Evolutionary conservation across 768 basidiomycete species (phyloP), one percentile per base, ranked within the genome.

Genomic region (Pisolithus marmoratus): DNA sequence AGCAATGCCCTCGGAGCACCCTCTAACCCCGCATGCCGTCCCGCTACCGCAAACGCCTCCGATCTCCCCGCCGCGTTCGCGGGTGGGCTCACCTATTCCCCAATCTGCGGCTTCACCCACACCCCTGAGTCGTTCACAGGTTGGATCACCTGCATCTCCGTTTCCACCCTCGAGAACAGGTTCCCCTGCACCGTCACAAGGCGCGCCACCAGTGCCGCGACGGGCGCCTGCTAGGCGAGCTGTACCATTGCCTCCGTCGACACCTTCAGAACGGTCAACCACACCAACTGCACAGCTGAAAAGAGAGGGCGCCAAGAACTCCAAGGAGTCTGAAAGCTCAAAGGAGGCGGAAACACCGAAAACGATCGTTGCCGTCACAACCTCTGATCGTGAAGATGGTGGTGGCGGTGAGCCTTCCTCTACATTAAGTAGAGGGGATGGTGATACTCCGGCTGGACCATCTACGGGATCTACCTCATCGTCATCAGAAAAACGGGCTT

Each of bases 231-330:
- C 34, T 29, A 48, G 55, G 2, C 54, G 58, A 1, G 69, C 72
- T 6, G 85, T 85, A 0, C 86, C 85, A 2, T 63, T 89, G 22
- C 86, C 86, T 0, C 77, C 83, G 45, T 79, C 77, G 1, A 74
- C 86, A 19, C 69, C 68, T 6, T 64, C 65, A 36, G 59, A 51
- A 8, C 69, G 71, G 2, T 72, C 62, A 8, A 45, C 54, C 3
- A 11, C 50, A n/a, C 19, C 42, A 2, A 46, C n/a, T 17, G 34
- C 26, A 34, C 17, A n/a, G 27, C 23, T 26, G 42, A 43, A 43
- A 43, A 24, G 23, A 15, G 42, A 43, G 14, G 23, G 20, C 3
- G 26, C 15, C 42, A 20, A 15, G 23, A 23, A 15, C 8, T 26
- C 42, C 8, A 24, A 15, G 23, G 23, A 15, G 15, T 24, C 24